These are phyloP conservation scores for Stephanodiscus minutulus DNA, from an alignment of 108 stramenopile species.

Conservation along the genomic window DNA sequence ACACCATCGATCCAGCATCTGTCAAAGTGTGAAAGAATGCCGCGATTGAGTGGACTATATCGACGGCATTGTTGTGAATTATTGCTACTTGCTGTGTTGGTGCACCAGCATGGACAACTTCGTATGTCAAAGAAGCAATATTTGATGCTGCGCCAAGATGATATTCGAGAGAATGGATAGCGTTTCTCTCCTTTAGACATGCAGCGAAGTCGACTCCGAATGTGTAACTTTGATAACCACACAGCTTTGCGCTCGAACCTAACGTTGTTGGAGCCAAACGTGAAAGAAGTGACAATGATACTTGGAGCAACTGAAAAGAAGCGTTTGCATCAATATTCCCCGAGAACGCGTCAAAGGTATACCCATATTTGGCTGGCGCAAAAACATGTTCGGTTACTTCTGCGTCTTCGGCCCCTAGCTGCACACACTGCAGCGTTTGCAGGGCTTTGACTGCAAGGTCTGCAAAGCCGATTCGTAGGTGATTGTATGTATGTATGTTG, in stretches of 20 bases:
- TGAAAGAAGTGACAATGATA: constrained; percentile 20
- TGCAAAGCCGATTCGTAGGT: constrained; percentile 34
- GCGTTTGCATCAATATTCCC: constrained; percentile 6
- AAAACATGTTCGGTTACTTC: background rate
- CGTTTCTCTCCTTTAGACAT: constrained; percentile 40
- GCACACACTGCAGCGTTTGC: constrained; percentile 31
- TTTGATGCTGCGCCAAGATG: constrained; percentile 31
- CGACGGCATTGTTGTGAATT: constrained; percentile 39
- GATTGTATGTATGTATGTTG: constrained; percentile 23
- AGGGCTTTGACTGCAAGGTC: constrained; percentile 36
- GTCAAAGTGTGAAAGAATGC: constrained; percentile 30
- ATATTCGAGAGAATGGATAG: constrained; percentile 15
- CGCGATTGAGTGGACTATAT: constrained; percentile 21
- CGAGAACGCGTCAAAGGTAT: constrained; percentile 22
- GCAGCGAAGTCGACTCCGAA: constrained; percentile 38
- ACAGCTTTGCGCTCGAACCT: background rate
- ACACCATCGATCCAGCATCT: constrained; percentile 25
- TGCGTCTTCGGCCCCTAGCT: background rate
- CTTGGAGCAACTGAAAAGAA: constrained; percentile 31
- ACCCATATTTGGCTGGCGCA: constrained; percentile 7
- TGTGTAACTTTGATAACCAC: constrained; percentile 12
- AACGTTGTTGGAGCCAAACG: constrained; percentile 23
- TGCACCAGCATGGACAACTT: constrained; percentile 19
- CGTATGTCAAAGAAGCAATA: constrained; percentile 42
- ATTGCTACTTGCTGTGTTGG: constrained; percentile 15